Percentiles rank a stretch among this genome's conserved stretches.
These are phyloP conservation scores for Dioscorea alata DNA, from an alignment of 106 monocot species.

Conservation along the genomic window DNA sequence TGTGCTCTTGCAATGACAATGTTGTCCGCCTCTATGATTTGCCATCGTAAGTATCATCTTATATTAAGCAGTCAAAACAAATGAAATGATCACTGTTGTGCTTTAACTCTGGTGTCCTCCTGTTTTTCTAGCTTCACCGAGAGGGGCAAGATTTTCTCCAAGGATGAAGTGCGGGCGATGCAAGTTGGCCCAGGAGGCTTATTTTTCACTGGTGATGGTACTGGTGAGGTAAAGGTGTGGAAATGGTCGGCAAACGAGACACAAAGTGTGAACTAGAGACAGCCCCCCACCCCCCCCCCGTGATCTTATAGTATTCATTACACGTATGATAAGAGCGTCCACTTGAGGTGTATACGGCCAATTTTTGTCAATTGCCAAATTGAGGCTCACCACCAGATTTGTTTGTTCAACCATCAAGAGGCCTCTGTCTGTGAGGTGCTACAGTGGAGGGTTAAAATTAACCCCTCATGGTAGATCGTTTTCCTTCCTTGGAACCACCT, in stretches of 20 bases:
- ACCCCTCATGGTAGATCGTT: too few species aligned
- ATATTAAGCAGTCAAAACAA: not conserved
- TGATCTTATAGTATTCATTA: too few species aligned
- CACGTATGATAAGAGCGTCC: too few species aligned
- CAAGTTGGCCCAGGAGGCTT: constrained; percentile 69
- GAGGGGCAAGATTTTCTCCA: constrained; percentile 77
- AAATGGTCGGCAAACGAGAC: constrained; percentile 36
- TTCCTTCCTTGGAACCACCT: too few species aligned
- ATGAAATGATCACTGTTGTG: not conserved
- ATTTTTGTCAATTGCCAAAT: too few species aligned
- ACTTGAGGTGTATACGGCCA: too few species aligned
- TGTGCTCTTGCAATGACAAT: constrained; percentile 74
- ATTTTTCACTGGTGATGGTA: constrained; percentile 84
- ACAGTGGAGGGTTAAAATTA: too few species aligned
- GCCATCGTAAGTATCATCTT: constrained; percentile 63
- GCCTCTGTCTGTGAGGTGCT: too few species aligned
- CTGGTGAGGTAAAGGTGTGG: constrained; percentile 86
- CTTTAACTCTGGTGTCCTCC: not conserved
- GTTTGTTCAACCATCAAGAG: too few species aligned
- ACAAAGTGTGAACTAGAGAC: not conserved
- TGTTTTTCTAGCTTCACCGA: constrained; percentile 56
- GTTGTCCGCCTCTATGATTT: constrained; percentile 74
- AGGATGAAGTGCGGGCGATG: constrained; percentile 68
- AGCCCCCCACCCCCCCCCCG: too few species aligned
- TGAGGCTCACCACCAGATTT: too few species aligned